Conservation (phyloP, 768 basidiomycete species). For the Collybiopsis luxurians region DNA sequence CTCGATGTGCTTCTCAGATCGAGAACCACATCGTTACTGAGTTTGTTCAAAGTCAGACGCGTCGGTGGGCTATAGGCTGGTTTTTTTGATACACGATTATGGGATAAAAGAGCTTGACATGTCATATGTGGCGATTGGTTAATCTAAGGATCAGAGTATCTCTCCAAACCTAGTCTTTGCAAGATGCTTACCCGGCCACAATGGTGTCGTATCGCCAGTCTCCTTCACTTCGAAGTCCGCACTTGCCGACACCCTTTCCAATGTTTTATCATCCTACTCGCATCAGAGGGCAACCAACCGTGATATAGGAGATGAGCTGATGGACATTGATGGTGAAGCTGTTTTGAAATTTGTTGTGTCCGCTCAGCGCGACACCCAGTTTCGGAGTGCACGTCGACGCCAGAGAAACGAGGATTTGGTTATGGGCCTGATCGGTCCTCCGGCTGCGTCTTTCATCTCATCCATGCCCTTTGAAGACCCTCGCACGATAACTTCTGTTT, state of each 20-base stretch:
- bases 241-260: background rate
- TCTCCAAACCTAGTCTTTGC: constrained; percentile 43
- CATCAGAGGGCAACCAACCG: background rate
- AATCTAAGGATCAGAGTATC: constrained; percentile 21
- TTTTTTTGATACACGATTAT: constrained; percentile 62
- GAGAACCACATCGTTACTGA: constrained; percentile 64
- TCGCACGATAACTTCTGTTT: no score
- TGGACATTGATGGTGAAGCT: background rate
- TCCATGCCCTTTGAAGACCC: no score
- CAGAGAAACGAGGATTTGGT: constrained; percentile 16
- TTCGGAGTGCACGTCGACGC: constrained; percentile 59
- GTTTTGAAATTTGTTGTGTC: constrained; percentile 20
- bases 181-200: constrained; percentile 54
- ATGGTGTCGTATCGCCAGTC: constrained; percentile 47
- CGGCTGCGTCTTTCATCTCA: no score
- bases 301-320: background rate
- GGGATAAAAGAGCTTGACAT: constrained; percentile 60
- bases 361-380: constrained; percentile 56
- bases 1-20: constrained; percentile 45
- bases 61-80: constrained; percentile 94
- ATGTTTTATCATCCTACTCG: background rate
- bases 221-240: constrained; percentile 8
- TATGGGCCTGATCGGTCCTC: no score
- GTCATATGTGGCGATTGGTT: background rate
- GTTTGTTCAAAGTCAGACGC: constrained; percentile 82